These are phyloP conservation scores for Tricholoma furcatifolium DNA, from an alignment of 768 basidiomycete genomes.

Conservation along the genomic window DNA sequence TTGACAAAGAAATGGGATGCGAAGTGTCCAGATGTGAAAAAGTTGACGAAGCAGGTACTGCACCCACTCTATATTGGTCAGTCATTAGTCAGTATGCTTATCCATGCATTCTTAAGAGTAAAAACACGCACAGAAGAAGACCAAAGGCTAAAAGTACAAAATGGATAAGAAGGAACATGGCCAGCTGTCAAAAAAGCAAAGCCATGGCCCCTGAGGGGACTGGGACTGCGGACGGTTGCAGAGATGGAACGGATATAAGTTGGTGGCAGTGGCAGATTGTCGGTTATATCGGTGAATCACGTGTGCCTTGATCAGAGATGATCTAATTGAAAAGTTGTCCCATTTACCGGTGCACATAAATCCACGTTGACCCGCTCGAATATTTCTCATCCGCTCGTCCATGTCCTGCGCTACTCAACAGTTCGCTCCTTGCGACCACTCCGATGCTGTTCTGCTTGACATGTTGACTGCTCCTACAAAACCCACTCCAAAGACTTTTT, in stretches of 20 bases:
- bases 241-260: neutral
- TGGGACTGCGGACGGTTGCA: neutral
- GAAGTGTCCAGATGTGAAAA: constrained; percentile 2
- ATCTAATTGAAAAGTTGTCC: constrained; percentile 12
- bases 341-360: constrained; percentile 11
- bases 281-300: constrained; percentile 5
- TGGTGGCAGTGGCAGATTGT: neutral
- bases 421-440: constrained; percentile 23
- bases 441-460: constrained; percentile 67
- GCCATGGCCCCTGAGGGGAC: constrained; percentile 1
- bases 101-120: neutral
- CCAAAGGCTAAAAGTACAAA: neutral
- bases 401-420: constrained; percentile 17
- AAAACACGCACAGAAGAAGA: constrained; percentile 10
- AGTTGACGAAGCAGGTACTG: constrained; percentile 14
- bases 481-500: constrained; percentile 40
- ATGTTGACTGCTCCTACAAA: constrained; percentile 56
- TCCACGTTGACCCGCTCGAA: constrained; percentile 4
- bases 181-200: neutral
- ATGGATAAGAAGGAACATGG: neutral
- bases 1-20: constrained; percentile 4
- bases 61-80: constrained; percentile 9
- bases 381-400: constrained; percentile 7
- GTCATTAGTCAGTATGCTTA: neutral
- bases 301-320: constrained; percentile 1